Conservation (phyloP, 805 yeast genomes). For the Pichia rugopelliculosa region DNA sequence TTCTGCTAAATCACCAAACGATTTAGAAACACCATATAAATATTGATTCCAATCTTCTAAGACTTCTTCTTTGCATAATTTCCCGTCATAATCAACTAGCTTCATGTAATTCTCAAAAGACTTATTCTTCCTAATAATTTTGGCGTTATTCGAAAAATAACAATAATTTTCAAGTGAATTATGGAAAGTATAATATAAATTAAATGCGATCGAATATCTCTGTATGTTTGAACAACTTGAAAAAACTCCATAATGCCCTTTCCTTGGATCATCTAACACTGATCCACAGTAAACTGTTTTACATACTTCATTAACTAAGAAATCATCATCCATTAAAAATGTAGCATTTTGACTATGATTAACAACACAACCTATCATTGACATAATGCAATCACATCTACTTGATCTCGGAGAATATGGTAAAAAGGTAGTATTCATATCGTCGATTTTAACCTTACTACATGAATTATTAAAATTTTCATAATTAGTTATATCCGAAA, state of each 20-base stretch:
- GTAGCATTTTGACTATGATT: constrained; percentile 8
- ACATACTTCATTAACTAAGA: constrained; percentile 25
- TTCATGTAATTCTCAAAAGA: constrained; percentile 13
- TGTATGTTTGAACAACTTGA: constrained; percentile 35
- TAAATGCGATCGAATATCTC: constrained; percentile 35
- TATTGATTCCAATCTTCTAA: constrained; percentile 21
- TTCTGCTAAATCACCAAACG: not conserved
- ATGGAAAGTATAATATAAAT: constrained; percentile 27
- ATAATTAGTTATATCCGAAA: not conserved
- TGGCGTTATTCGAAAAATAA: constrained; percentile 14
- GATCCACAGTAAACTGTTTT: constrained; percentile 32
- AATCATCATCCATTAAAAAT: constrained; percentile 9
- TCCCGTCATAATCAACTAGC: constrained; percentile 18
- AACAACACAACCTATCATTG: constrained; percentile 33
- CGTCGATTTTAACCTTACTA: not conserved
- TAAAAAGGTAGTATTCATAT: constrained; percentile 11
- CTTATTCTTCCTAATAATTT: constrained; percentile 11
- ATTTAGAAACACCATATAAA: constrained; percentile 16
- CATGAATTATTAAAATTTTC: not conserved
- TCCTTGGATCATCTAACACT: constrained; percentile 28
- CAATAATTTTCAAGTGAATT: constrained; percentile 15
- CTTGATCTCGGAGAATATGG: constrained; percentile 38
- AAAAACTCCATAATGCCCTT: constrained; percentile 36
- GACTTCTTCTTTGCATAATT: constrained; percentile 20
- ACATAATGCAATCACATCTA: constrained; percentile 38